Evolutionary conservation across 495 filamentous ascomycete species (phyloP).

Genomic region (Acidomyces sp.): DNA sequence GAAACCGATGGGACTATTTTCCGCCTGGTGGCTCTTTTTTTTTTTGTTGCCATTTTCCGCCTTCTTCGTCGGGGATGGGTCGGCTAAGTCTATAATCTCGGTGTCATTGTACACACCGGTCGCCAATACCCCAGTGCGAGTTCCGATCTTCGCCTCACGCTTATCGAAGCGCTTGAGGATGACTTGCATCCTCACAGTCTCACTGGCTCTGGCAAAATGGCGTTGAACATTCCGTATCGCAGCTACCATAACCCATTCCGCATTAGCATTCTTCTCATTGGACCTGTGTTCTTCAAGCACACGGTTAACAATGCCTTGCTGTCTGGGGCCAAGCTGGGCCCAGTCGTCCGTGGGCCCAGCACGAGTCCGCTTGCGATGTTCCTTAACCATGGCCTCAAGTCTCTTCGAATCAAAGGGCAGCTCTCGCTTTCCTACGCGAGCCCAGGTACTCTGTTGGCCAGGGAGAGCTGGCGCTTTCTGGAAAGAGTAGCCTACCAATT

Average conservation of each 20-base stretch:
- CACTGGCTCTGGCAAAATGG: background rate
- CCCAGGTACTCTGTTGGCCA: conserved; percentile 8
- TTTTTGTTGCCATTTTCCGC: background rate
- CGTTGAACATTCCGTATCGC: background rate
- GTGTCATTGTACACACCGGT: background rate
- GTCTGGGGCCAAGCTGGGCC: background rate
- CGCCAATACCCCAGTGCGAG: background rate
- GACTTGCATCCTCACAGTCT: conserved; percentile 4
- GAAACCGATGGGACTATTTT: too few relatives aligned
- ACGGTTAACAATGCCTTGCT: conserved; percentile 9
- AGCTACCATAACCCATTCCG: conserved; percentile 5
- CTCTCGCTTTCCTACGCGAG: conserved; percentile 6
- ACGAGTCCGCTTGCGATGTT: background rate
- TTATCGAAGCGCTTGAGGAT: conserved; percentile 3
- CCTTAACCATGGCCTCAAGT: conserved; percentile 1
- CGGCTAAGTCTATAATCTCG: conserved; percentile 11
- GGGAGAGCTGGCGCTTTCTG: background rate
- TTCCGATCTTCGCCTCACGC: background rate
- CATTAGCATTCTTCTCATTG: conserved; percentile 3
- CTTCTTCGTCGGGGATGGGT: background rate
- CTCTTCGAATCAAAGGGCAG: conserved; percentile 4
- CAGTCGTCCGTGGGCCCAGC: background rate
- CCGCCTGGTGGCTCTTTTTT: background rate
- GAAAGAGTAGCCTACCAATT: conserved; percentile 6
- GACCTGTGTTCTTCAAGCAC: background rate